Evolutionary conservation across 371 early-diverging fungal species (phyloP).

Genomic region (Rhizopus delemar): DNA sequence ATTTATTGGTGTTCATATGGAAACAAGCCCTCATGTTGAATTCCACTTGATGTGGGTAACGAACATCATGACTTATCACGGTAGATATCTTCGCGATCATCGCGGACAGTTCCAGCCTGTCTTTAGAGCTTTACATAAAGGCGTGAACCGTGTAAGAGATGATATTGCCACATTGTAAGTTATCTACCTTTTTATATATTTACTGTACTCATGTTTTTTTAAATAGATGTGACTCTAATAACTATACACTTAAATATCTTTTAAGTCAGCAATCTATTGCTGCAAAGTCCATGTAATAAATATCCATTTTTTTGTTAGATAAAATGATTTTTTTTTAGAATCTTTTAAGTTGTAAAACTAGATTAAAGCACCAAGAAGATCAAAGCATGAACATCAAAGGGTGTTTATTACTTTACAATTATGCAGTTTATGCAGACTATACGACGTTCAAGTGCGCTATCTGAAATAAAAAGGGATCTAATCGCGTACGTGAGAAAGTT

Average conservation of each 20-base stretch:
- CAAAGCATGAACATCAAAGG: too few relatives aligned
- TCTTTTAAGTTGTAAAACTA: too few relatives aligned
- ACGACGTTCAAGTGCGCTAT: too few relatives aligned
- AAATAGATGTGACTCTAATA: slow-evolving; percentile 79
- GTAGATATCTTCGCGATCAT: slow-evolving; percentile 78
- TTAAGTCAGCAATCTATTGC: slow-evolving; percentile 47
- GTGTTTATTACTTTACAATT: too few relatives aligned
- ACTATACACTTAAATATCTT: slow-evolving; percentile 75
- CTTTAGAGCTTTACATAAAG: slow-evolving; percentile 80
- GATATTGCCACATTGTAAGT: slow-evolving; percentile 80
- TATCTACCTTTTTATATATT: neutral
- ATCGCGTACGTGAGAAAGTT: slow-evolving; percentile 59
- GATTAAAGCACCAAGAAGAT: too few relatives aligned
- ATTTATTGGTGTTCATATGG: slow-evolving; percentile 78
- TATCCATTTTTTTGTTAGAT: too few relatives aligned
- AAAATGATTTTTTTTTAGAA: too few relatives aligned
- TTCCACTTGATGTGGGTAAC: slow-evolving; percentile 86
- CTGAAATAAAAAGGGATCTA: neutral
- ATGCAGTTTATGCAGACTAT: too few relatives aligned
- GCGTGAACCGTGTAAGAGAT: slow-evolving; percentile 67
- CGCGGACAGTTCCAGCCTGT: slow-evolving; percentile 74
- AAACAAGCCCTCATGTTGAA: slow-evolving; percentile 81
- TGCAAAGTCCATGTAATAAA: slow-evolving; percentile 2
- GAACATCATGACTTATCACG: slow-evolving; percentile 76
- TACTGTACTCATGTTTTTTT: slow-evolving; percentile 12